Conservation (phyloP, 331 rosid species). For the Quercus tomentella region DNA sequence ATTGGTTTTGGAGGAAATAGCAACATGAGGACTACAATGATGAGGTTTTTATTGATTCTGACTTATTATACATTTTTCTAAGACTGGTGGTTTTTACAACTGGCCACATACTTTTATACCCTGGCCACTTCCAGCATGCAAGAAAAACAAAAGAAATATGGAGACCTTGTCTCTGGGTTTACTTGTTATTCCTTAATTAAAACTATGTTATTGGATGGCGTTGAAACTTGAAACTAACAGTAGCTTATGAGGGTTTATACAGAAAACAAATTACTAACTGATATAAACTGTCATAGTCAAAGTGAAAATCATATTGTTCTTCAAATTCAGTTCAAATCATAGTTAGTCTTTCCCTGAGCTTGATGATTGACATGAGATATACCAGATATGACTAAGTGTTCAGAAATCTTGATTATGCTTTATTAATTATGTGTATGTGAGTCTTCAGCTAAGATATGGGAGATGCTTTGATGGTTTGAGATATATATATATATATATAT, state of each 20-base stretch:
- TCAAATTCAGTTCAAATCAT: not conserved
- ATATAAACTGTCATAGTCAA: not conserved
- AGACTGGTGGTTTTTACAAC: not conserved
- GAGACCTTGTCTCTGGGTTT: not conserved
- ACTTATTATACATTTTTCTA: not conserved
- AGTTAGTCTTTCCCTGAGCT: too few relatives aligned
- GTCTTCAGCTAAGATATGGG: too few relatives aligned
- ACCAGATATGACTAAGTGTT: too few relatives aligned
- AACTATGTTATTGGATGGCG: not conserved
- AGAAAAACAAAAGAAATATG: not conserved
- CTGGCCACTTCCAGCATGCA: not conserved
- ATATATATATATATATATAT: too few relatives aligned
- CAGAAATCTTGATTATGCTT: too few relatives aligned
- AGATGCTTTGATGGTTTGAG: too few relatives aligned
- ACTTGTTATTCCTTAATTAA: not conserved
- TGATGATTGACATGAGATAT: too few relatives aligned
- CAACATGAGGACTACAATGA: not conserved
- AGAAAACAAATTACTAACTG: not conserved
- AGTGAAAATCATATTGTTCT: not conserved
- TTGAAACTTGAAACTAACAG: not conserved
- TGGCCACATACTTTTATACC: not conserved
- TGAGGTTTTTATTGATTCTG: not conserved
- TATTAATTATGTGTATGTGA: too few relatives aligned
- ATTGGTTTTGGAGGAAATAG: slow-evolving; percentile 1
- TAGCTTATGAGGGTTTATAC: not conserved